Evolutionary conservation across 768 basidiomycete genomes (phyloP), one percentile per base, ranked within the genome.

Genomic region (Serendipita sp.): DNA sequence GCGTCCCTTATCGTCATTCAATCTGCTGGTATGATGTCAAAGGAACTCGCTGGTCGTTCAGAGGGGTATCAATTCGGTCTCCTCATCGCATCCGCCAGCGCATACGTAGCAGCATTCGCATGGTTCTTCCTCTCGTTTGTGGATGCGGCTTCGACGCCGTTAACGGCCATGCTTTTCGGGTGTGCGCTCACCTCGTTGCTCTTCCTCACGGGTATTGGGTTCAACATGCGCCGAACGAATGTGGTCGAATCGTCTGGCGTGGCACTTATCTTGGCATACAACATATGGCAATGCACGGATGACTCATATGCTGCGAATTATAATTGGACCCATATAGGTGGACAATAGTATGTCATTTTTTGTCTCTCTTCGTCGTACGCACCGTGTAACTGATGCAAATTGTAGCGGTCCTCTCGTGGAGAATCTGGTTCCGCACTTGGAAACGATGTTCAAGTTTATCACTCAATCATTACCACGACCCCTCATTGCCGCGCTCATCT

Each of bases 151-250:
- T 81, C 85, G 7, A 88, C 90, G 0, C 89, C 93, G 7, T 78
- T 95, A 36, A 88, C 91, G 8, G 89, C 93, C 1, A 94, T 93
- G 1, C 77, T 97, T 8, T 78, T 97, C 16, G 94, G 94, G 2
- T 87, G 86, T 2, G 89, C 91, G 2, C 76, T 95, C 65, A 91
- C 93, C 0, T 84, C 91, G 8, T 86, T 95, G 71, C 74, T 95
- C 35, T 97, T 96, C 75, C 79, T 96, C 46, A 92, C 92, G 1
- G 79, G 89, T 69, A 95, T 97, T 68, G 94, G 94, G 3, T 94
- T 97, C 73, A 84, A 83, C 5, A 74, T 93, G 67, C 83, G 91
- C 64, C 81, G 90, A 63, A 95, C 93, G 46, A 95, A 95, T 70
- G 88, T 95, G 58, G 86, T 96, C 64, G 94, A 97, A 73, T 91